Base-by-base conservation (phyloP, 2,329 filamentous ascomycete genomes). In the Pleoardoris graminearum region DNA sequence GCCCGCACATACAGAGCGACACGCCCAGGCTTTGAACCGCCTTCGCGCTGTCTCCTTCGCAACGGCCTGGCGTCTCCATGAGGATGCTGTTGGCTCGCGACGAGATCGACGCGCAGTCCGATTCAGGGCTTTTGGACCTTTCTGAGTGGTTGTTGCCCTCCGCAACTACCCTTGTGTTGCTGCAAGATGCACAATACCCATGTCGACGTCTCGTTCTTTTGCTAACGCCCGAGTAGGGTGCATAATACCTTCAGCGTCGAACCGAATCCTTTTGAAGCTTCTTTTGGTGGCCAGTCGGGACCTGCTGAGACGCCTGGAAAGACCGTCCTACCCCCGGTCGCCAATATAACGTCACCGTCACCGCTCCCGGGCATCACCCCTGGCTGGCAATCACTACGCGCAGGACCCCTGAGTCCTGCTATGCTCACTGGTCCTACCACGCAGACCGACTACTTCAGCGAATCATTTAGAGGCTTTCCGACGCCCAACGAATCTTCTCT, bases 401-500 rank as follows among this genome's bases (percentile, higher is more conserved):
- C 91, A 55, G 94, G 94, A 63, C 94, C 94, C 36, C 77, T 99
- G 62, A 97, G 94, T 75, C 94, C 94, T 77, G 94, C 93, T 59
- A 97, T 99, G 92, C 86, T 99, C 50, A 90, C 91, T 41, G 94
- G 91, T 21, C 94, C 85, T 35, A 80, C 84, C 19, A 79, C 78
- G 38, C 75, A 77, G 50, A 88, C 84, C 72, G 91, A 97, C 71
- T 97, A 97, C 76, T 96, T 97, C 70, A 83, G 84, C 62, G 91
- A 96, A 66, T 87, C 86, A 47, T 88, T 96, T 58, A 85, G 89
- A 60, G 86, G 91, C 63, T 96, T 96, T 69, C 90, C 91, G 4
- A 97, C 94, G 3, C 93, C 93, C 0, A 97, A 97, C 84, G 94
- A 99, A 76, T 97, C 93, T 7, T 95, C 91, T 3, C 79, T 97